Conservation (phyloP, 495 filamentous ascomycete genomes). For the Margaritispora aquatica region DNA sequence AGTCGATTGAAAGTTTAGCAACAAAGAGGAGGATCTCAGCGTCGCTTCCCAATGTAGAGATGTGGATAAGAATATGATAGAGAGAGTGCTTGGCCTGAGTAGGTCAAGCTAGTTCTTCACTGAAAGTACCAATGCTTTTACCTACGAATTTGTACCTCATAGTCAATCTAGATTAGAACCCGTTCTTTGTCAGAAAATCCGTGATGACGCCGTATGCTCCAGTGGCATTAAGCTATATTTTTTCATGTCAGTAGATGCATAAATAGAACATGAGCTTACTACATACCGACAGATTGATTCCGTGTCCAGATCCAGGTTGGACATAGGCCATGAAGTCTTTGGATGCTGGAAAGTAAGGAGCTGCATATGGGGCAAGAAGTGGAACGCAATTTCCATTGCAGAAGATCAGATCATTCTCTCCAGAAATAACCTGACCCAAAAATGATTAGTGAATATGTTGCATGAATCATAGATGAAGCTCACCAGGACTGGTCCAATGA, state of each 20-base stretch:
- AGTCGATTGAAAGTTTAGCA: not conserved
- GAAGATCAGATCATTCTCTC: constrained; percentile 30
- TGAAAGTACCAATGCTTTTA: not conserved
- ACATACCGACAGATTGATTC: constrained; percentile 22
- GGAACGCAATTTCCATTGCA: constrained; percentile 18
- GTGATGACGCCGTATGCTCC: constrained; percentile 28
- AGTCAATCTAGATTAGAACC: not conserved
- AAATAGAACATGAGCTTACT: not conserved
- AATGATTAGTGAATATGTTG: not conserved
- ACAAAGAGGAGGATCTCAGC: not conserved
- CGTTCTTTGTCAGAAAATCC: constrained; percentile 19
- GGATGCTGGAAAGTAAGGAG: constrained; percentile 12
- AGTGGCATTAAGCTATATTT: constrained; percentile 15
- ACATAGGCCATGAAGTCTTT: constrained; percentile 22
- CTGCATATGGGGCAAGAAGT: not conserved
- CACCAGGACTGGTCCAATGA: not conserved
- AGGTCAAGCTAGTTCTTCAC: not conserved
- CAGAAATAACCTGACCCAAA: constrained; percentile 22
- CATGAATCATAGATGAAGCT: not conserved
- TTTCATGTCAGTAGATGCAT: not conserved
- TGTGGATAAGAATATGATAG: not conserved
- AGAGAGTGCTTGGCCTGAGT: not conserved
- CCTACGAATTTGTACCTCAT: no score
- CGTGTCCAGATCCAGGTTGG: constrained; percentile 24
- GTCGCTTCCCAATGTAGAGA: not conserved